These are phyloP conservation scores for Parastagonospora nodorum DNA, from an alignment of 2,329 filamentous ascomycete species.

Conservation along the genomic window DNA sequence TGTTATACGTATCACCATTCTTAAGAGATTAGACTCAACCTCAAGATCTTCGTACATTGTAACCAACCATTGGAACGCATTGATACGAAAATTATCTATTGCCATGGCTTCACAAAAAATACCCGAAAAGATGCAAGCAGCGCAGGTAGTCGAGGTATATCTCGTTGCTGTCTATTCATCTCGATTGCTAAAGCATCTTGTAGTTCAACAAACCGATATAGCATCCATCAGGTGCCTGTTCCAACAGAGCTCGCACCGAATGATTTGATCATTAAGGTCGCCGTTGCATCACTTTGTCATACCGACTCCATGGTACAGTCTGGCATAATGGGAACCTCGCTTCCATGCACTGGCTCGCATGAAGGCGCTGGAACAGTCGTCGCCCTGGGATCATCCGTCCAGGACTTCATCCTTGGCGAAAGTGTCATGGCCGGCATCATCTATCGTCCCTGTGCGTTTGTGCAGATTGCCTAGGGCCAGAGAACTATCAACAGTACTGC, in stretches of 20 bases:
- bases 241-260: constrained; percentile 54
- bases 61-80: not conserved
- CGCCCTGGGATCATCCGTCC: constrained; percentile 50
- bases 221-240: constrained; percentile 56
- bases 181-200: not conserved
- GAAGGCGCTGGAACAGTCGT: constrained; percentile 63
- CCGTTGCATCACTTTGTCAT: constrained; percentile 66
- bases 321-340: constrained; percentile 54
- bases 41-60: too few relatives aligned
- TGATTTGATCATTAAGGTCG: constrained; percentile 65
- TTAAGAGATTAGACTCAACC: too few relatives aligned
- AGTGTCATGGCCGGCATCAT: constrained; percentile 62
- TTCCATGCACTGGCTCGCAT: constrained; percentile 54
- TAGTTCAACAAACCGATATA: constrained; percentile 61
- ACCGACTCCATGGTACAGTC: constrained; percentile 62
- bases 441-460: constrained; percentile 60
- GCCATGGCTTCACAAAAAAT: constrained; percentile 27
- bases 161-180: not conserved
- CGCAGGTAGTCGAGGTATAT: constrained; percentile 53
- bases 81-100: not conserved
- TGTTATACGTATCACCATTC: too few relatives aligned
- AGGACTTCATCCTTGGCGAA: constrained; percentile 56
- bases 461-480: constrained; percentile 56
- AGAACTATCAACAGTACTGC: constrained; percentile 61
- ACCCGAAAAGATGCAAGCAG: constrained; percentile 54